These are phyloP conservation scores for Cytidiella melzeri DNA, from an alignment of 768 basidiomycete species.

Conservation along the genomic window DNA sequence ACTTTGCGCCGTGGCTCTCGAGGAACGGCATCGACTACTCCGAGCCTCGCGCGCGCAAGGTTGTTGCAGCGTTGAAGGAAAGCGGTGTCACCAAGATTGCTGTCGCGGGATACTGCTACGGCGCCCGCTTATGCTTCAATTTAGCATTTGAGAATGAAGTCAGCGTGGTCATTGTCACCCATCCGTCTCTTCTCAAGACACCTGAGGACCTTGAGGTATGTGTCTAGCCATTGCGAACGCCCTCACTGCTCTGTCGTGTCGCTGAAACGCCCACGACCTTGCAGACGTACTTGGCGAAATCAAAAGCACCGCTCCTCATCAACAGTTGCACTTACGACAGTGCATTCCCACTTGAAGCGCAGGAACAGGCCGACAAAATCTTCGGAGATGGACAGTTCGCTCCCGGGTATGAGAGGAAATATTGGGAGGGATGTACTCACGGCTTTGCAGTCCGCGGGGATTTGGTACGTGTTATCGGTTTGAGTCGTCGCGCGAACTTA, in stretches of 20 bases:
- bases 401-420: slow-evolving; percentile 32
- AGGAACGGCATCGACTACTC: slow-evolving; percentile 28
- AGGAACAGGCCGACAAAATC: slow-evolving; percentile 31
- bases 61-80: slow-evolving; percentile 32
- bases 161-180: slow-evolving; percentile 36
- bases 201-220: slow-evolving; percentile 34
- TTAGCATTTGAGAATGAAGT: slow-evolving; percentile 37
- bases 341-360: slow-evolving; percentile 41
- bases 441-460: slow-evolving; percentile 38
- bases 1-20: slow-evolving; percentile 28
- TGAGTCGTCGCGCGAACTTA: neutral
- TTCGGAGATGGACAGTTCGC: slow-evolving; percentile 20
- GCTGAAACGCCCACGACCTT: no score
- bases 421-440: slow-evolving; percentile 24
- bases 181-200: slow-evolving; percentile 39
- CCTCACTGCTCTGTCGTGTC: neutral
- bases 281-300: slow-evolving; percentile 23
- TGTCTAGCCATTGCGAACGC: neutral
- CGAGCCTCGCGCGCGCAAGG: slow-evolving; percentile 30
- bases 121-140: slow-evolving; percentile 38
- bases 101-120: slow-evolving; percentile 39
- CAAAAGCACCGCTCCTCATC: slow-evolving; percentile 57
- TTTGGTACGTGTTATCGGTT: slow-evolving; percentile 29
- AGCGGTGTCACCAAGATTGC: slow-evolving; percentile 34
- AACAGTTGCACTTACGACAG: slow-evolving; percentile 54